These are phyloP conservation scores for Rhinocladiella similis DNA, from an alignment of 2,329 filamentous ascomycete species.

Conservation along the genomic window DNA sequence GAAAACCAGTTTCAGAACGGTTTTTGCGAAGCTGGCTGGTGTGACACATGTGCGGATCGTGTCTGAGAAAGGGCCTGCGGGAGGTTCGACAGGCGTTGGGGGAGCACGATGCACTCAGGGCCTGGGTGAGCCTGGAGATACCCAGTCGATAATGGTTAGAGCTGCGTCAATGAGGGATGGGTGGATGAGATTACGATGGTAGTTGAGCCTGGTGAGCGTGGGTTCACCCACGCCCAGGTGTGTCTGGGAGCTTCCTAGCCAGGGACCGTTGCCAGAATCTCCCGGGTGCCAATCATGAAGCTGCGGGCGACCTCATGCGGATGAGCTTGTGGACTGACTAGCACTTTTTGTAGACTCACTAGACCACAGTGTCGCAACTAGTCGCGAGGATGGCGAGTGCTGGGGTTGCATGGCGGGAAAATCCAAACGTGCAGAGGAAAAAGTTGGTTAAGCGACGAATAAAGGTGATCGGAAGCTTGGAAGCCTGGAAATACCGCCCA, in stretches of 20 bases:
- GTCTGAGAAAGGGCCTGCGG: conserved; percentile 1
- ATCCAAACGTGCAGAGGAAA: neutral
- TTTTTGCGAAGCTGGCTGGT: neutral
- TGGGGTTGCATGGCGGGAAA: neutral
- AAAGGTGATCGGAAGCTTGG: neutral
- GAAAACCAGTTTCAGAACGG: conserved; percentile 5
- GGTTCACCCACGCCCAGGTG: neutral
- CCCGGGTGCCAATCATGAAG: conserved; percentile 1
- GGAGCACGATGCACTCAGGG: neutral
- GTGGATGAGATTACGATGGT: neutral
- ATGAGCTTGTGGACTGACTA: neutral
- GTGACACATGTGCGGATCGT: conserved; percentile 17
- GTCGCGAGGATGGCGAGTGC: neutral
- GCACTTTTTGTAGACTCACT: neutral
- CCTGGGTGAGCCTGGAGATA: neutral
- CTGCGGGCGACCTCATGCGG: neutral
- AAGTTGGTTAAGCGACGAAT: neutral
- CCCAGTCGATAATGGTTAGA: neutral
- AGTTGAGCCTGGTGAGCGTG: neutral
- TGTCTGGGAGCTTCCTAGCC: neutral
- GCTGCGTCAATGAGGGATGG: neutral
- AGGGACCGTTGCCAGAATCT: neutral
- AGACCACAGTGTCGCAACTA: neutral
- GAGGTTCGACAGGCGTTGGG: neutral
- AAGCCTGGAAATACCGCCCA: neutral